Evolutionary conservation across 192 early-diverging fungal species (phyloP).

Genomic region (Spizellomyces punctatus): DNA sequence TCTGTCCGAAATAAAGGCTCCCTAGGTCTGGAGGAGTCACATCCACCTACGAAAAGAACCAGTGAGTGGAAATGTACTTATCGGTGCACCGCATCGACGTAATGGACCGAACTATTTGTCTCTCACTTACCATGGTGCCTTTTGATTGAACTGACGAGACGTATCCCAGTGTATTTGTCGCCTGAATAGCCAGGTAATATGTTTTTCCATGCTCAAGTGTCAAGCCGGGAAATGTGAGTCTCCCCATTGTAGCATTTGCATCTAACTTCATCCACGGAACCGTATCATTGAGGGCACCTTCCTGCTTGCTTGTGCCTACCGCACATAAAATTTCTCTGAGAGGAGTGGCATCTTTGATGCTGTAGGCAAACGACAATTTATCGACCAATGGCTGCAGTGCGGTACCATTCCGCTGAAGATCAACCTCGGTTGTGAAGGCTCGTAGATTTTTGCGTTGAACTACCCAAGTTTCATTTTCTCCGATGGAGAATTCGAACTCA

Average conservation of each 20-base stretch:
- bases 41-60: no score
- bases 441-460: slow-evolving; percentile 2
- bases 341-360: background rate
- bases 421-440: background rate
- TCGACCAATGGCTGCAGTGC: background rate
- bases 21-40: no score
- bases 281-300: background rate
- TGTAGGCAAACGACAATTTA: slow-evolving; percentile 5
- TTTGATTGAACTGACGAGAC: background rate
- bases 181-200: background rate
- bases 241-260: background rate
- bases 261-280: background rate
- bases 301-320: background rate
- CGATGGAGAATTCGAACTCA: background rate
- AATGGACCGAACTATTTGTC: no score
- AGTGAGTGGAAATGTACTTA: background rate
- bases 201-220: background rate
- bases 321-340: background rate
- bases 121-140: background rate
- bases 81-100: no score
- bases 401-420: background rate
- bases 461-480: slow-evolving; percentile 3
- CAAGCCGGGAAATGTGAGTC: background rate
- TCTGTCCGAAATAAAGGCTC: no score
- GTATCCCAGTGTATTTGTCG: slow-evolving; percentile 1